Percentiles rank a stretch among this genome's conserved stretches.
phyloP scores from a whole-genome alignment of 305 asterid genomes.

The Coffea humblotiana region DNA sequence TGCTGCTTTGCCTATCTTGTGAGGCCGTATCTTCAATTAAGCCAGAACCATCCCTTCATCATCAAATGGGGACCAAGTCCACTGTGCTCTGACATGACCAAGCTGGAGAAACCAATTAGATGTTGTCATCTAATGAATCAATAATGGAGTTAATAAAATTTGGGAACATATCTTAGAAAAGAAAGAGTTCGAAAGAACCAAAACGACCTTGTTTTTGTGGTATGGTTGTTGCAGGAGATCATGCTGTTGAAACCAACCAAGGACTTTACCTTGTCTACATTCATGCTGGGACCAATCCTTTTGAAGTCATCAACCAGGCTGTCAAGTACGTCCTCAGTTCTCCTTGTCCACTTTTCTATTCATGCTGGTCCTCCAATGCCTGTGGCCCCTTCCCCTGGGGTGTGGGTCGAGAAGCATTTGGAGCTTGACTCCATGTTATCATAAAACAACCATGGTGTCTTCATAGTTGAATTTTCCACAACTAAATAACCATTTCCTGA shows the following conservation, averaged over 20 bases:
- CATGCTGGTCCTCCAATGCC: neutral
- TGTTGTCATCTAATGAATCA: constrained; percentile 24
- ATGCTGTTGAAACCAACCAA: constrained; percentile 82
- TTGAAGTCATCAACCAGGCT: constrained; percentile 87
- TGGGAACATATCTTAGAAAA: constrained; percentile 28
- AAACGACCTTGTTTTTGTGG: constrained; percentile 30
- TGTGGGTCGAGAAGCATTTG: neutral
- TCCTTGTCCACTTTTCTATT: neutral
- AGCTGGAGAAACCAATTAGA: constrained; percentile 25
- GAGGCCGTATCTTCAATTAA: constrained; percentile 20
- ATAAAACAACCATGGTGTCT: neutral
- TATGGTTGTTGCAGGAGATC: constrained; percentile 68
- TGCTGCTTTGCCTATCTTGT: constrained; percentile 25
- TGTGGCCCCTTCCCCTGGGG: neutral
- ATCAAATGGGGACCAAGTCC: constrained; percentile 14
- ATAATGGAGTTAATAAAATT: constrained; percentile 23
- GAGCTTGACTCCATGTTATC: neutral
- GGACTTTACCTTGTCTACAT: constrained; percentile 84
- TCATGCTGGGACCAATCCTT: constrained; percentile 94
- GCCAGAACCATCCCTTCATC: constrained; percentile 26
- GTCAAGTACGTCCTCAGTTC: constrained; percentile 63
- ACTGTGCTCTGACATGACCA: constrained; percentile 21
- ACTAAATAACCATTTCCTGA: neutral
- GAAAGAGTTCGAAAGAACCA: constrained; percentile 24
- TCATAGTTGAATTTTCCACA: neutral